These are phyloP conservation scores for Cryphonectria radicalis DNA, from an alignment of 2,329 filamentous ascomycete species.

Conservation along the genomic window DNA sequence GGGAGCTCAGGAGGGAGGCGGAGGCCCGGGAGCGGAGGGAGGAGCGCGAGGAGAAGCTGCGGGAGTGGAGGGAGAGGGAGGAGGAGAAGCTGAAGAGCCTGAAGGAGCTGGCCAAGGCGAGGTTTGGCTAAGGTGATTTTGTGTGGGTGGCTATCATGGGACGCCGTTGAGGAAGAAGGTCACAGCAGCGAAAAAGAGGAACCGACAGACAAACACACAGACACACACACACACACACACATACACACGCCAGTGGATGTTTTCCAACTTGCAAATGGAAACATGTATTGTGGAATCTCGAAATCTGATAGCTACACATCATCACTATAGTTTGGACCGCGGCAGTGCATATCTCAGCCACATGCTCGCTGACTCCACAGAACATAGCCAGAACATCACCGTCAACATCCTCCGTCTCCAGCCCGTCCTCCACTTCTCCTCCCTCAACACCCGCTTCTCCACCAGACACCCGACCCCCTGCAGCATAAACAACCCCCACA, in stretches of 20 bases:
- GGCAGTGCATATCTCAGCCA: constrained; percentile 21
- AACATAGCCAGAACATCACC: constrained; percentile 5
- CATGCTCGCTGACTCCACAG: constrained; percentile 20
- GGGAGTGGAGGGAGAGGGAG: constrained; percentile 75
- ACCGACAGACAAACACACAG: no score
- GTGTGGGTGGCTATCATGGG: background rate
- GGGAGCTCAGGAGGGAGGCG: constrained; percentile 83
- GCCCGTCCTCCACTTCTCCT: background rate
- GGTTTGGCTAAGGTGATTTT: constrained; percentile 63
- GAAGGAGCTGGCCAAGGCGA: constrained; percentile 75
- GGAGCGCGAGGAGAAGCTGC: constrained; percentile 78
- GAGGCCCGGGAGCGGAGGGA: constrained; percentile 72
- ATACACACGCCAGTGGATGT: background rate
- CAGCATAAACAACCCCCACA: constrained; percentile 17
- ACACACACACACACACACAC: no score
- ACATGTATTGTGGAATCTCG: no score
- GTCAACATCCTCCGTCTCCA: background rate
- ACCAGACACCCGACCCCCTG: constrained; percentile 20
- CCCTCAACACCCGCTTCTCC: background rate
- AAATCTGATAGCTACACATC: no score
- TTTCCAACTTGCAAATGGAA: background rate
- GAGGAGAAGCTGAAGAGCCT: constrained; percentile 83
- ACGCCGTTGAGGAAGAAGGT: background rate
- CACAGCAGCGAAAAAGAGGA: background rate
- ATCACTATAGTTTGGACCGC: background rate